Percentiles rank a stretch among this genome's conserved stretches.
Conservation (phyloP, 139 green algal genomes). For the Ettlia oleoabundans region DNA sequence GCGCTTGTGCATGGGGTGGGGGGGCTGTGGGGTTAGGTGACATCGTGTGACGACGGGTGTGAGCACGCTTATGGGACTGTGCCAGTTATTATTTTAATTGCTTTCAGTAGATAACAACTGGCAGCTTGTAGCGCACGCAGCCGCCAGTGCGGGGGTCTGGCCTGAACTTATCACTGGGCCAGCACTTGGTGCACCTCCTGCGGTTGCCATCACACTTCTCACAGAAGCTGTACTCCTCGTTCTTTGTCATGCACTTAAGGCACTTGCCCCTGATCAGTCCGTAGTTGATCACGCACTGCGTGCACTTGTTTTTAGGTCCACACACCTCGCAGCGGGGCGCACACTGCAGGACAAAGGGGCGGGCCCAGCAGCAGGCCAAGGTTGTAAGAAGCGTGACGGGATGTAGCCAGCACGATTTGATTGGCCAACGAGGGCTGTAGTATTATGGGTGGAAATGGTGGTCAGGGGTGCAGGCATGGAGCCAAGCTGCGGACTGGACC, state of each 20-base stretch:
- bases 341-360: conserved; percentile 18
- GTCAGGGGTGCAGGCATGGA: no score
- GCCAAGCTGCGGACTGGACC: no score
- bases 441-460: no score
- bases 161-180: not conserved
- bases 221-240: not conserved
- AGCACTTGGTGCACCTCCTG: not conserved
- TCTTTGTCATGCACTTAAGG: not conserved
- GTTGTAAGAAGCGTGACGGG: no score
- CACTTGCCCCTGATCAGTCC: not conserved
- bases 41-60: no score
- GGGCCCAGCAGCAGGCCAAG: not conserved
- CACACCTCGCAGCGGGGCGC: not conserved
- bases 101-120: not conserved
- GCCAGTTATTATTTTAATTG: no score
- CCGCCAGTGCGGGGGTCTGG: not conserved
- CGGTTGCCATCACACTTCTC: not conserved
- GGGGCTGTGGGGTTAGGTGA: no score
- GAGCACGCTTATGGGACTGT: no score
- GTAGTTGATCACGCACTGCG: not conserved
- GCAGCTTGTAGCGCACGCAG: not conserved
- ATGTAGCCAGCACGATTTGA: no score
- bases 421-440: no score
- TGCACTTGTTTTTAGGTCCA: not conserved
- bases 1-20: no score